Conservation (phyloP, 352 stramenopile species). For the Achlya hypogyna region DNA sequence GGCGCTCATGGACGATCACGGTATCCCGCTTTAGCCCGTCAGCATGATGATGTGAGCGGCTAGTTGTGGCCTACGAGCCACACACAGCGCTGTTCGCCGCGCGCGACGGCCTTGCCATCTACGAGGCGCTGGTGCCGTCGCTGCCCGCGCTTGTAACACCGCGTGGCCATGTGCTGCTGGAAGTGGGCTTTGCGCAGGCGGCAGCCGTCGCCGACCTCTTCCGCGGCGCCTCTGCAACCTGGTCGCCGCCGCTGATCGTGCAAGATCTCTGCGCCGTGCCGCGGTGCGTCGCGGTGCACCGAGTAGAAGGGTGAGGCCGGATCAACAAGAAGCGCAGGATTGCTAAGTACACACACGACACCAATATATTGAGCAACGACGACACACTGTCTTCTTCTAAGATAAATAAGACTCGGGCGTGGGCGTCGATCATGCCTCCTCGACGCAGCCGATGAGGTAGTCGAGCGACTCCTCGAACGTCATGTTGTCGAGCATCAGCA, state of each 20-base stretch:
- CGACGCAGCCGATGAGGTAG: conserved; percentile 6
- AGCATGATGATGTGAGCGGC: not conserved
- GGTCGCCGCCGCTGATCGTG: not conserved
- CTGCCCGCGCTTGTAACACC: not conserved
- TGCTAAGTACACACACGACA: not conserved
- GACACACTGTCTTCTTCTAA: conserved; percentile 1
- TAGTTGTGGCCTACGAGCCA: conserved; percentile 34
- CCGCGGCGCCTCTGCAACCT: not conserved
- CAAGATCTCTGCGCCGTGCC: not conserved
- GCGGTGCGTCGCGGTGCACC: conserved; percentile 4
- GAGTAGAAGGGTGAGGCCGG: not conserved
- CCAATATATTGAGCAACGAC: not conserved
- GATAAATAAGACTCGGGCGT: not conserved
- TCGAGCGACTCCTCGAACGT: not conserved
- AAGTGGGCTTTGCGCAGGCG: conserved; percentile 11
- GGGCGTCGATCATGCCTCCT: not conserved
- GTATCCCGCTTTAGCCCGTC: not conserved
- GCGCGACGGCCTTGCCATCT: conserved; percentile 6
- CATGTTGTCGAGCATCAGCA: conserved; percentile 9
- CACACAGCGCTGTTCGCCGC: conserved; percentile 64
- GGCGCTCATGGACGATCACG: conserved; percentile 2
- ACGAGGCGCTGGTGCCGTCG: not conserved
- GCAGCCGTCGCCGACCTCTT: not conserved
- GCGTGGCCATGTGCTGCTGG: conserved; percentile 7
- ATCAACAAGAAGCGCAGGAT: not conserved